A percentile compares a stretch with the other conserved stretches of the same genome.
phyloP scores from a whole-genome alignment of 2,329 filamentous ascomycete species.

The Fusarium xylarioides region DNA sequence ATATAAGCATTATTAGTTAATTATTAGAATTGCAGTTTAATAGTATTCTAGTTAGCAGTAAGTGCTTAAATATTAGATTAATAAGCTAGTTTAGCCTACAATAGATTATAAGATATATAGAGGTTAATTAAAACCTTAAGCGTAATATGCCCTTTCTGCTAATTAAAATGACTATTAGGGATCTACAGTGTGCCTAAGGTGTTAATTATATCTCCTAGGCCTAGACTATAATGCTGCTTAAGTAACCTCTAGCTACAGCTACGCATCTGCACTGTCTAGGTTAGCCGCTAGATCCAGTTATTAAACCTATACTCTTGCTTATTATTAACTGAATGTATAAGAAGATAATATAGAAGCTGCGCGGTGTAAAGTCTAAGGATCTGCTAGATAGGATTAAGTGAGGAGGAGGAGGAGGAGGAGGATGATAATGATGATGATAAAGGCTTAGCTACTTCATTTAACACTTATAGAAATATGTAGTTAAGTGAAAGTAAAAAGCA shows the following conservation, averaged over 20 bases:
- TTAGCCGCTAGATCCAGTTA: not conserved
- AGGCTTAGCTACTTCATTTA: too few species aligned
- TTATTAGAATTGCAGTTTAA: not conserved
- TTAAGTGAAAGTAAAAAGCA: not conserved
- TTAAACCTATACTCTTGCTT: not conserved
- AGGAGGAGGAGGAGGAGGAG: not conserved
- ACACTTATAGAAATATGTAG: not conserved
- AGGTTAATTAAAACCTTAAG: not conserved
- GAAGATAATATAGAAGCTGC: not conserved
- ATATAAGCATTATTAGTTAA: not conserved
- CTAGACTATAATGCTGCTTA: not conserved
- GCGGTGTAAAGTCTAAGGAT: not conserved
- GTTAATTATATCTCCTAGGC: too few species aligned
- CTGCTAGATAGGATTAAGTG: not conserved
- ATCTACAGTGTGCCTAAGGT: not conserved
- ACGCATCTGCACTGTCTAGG: too few species aligned
- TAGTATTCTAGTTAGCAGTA: not conserved
- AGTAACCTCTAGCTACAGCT: too few species aligned
- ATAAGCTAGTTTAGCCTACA: not conserved
- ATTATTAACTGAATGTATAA: not conserved
- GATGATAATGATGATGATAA: not conserved
- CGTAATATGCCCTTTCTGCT: not conserved
- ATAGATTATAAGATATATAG: not conserved
- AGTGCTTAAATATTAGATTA: not conserved
- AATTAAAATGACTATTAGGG: not conserved